phyloP scores from a whole-genome alignment of 257 asterid genomes.

The Solanum tarijense region DNA sequence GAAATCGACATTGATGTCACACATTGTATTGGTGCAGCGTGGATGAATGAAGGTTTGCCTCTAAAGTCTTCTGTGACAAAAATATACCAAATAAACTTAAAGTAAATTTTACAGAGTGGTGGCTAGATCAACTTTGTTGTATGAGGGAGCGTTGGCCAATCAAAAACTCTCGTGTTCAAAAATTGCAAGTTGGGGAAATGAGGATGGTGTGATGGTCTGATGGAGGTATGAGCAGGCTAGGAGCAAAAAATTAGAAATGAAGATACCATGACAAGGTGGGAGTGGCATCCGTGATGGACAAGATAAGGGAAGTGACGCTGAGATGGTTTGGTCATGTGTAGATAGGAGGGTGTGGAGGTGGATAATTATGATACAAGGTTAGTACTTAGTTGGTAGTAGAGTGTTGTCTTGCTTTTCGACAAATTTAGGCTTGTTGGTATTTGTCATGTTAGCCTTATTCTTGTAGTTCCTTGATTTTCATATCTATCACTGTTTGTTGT shows the following conservation, averaged over 20 bases:
- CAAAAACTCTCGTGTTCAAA: not conserved
- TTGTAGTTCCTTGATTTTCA: not conserved
- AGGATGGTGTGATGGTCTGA: not conserved
- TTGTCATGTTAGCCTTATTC: not conserved
- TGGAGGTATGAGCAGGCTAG: not conserved
- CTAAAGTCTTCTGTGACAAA: not conserved
- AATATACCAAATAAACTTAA: not conserved
- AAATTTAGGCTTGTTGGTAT: not conserved
- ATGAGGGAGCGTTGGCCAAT: not conserved
- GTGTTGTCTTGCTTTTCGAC: not conserved
- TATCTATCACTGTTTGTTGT: not conserved
- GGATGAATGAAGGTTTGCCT: not conserved
- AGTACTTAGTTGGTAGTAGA: not conserved
- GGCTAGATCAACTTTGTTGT: not conserved
- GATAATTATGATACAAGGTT: not conserved
- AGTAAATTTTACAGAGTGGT: not conserved
- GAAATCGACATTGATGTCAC: not conserved
- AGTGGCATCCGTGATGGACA: not conserved
- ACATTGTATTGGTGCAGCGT: not conserved
- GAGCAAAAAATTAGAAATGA: not conserved
- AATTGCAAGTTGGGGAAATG: not conserved
- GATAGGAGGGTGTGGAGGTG: not conserved
- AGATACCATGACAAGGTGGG: not conserved
- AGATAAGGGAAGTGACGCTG: not conserved
- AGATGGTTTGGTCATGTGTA: not conserved